Evolutionary conservation across 495 filamentous ascomycete genomes (phyloP).

Genomic region (Podospora pseudocomata): DNA sequence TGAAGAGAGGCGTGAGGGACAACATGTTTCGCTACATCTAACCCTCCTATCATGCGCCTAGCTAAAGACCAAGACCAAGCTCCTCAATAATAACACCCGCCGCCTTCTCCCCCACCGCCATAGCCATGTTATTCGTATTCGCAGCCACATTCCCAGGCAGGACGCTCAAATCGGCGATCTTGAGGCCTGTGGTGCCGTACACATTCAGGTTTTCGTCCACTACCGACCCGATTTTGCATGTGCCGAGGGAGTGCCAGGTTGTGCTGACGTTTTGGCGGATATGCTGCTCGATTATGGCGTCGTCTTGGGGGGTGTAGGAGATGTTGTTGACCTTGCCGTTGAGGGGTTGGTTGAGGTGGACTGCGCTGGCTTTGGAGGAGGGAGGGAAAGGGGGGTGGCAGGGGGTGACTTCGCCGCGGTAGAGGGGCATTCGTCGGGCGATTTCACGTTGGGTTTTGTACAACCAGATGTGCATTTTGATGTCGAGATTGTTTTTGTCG

Average conservation of each 20-base stretch:
- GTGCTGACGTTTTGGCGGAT: conserved; percentile 19
- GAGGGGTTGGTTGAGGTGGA: not conserved
- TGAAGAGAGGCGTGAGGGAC: conserved; percentile 73
- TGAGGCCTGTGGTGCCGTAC: conserved; percentile 22
- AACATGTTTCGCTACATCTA: conserved; percentile 65
- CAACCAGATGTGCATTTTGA: conserved; percentile 46
- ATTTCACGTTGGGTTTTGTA: conserved; percentile 58
- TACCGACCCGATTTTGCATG: conserved; percentile 27
- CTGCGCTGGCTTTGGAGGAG: conserved; percentile 39
- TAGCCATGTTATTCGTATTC: conserved; percentile 60
- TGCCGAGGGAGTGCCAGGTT: conserved; percentile 32
- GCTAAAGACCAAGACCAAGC: conserved; percentile 31
- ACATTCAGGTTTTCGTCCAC: conserved; percentile 26
- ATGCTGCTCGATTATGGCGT: conserved; percentile 30
- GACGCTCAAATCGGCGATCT: conserved; percentile 40
- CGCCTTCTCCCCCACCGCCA: conserved; percentile 59
- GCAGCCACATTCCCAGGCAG: conserved; percentile 57
- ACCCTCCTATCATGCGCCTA: not conserved
- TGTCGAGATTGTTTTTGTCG: conserved; percentile 39
- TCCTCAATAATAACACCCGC: conserved; percentile 55
- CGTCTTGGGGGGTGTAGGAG: conserved; percentile 46
- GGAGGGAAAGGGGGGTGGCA: conserved; percentile 51
- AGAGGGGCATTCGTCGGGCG: conserved; percentile 49
- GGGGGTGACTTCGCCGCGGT: conserved; percentile 48
- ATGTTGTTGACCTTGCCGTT: conserved; percentile 19